phyloP scores from a whole-genome alignment of 495 filamentous ascomycete genomes.

The Copromyces sp. region DNA sequence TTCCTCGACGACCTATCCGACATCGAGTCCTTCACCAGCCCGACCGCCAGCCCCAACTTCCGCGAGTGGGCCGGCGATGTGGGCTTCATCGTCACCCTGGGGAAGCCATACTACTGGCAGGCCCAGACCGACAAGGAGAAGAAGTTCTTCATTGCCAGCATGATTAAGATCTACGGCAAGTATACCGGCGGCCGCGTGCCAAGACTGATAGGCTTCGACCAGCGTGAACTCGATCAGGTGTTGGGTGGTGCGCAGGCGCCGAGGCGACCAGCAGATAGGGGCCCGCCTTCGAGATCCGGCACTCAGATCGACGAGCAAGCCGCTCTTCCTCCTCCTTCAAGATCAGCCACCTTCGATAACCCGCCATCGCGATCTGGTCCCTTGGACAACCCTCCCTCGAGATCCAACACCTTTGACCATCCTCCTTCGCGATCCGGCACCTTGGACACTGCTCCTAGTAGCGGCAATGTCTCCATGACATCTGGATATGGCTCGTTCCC shows the following conservation, averaged over 20 bases:
- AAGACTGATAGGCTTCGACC: conserved; percentile 69
- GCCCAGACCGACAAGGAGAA: conserved; percentile 87
- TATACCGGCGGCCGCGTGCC: conserved; percentile 85
- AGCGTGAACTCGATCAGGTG: conserved; percentile 64
- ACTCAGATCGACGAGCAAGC: background rate
- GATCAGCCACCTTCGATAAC: background rate
- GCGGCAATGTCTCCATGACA: conserved; percentile 15
- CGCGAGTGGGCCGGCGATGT: conserved; percentile 68
- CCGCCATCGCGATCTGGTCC: background rate
- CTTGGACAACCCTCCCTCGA: conserved; percentile 3
- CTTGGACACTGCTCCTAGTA: conserved; percentile 18
- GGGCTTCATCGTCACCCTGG: conserved; percentile 81
- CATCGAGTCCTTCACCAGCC: conserved; percentile 66
- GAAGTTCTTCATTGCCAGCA: conserved; percentile 90
- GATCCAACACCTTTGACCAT: conserved; percentile 13
- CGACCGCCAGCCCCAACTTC: conserved; percentile 51
- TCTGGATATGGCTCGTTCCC: conserved; percentile 14
- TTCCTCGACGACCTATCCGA: conserved; percentile 73
- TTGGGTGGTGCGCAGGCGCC: conserved; percentile 35
- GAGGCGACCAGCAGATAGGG: conserved; percentile 6
- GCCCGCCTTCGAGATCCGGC: background rate
- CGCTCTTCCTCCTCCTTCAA: background rate
- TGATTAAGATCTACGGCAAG: conserved; percentile 91
- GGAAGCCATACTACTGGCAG: conserved; percentile 96
- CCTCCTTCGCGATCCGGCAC: conserved; percentile 26